phyloP scores from a whole-genome alignment of 208 protist species.

The Trypanosoma grayi region DNA sequence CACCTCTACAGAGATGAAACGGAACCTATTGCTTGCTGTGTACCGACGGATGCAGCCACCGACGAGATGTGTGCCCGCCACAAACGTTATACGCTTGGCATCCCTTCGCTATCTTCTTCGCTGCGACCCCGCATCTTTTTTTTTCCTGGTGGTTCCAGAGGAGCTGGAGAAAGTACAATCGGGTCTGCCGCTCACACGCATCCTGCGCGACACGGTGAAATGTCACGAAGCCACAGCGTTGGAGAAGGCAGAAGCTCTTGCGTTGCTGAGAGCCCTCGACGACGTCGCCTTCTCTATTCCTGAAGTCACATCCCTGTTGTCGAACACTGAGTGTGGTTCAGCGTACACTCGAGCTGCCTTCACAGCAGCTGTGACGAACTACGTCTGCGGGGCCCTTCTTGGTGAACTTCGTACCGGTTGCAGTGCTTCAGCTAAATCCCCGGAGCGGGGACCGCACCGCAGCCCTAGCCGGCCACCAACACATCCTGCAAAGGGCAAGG shows the following conservation, averaged over 20 bases:
- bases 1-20: constrained; percentile 15
- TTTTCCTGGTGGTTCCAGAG: constrained; percentile 18
- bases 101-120: constrained; percentile 22
- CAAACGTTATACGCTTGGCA: constrained; percentile 16
- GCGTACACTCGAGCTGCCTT: neutral
- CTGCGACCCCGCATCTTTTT: constrained; percentile 24
- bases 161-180: neutral
- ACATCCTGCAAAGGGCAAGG: neutral
- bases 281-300: constrained; percentile 8
- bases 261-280: constrained; percentile 6
- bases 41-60: neutral
- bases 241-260: constrained; percentile 23
- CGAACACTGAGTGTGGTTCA: neutral
- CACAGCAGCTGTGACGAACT: constrained; percentile 15
- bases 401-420: neutral
- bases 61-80: neutral
- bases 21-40: constrained; percentile 7
- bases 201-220: constrained; percentile 15
- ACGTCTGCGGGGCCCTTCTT: constrained; percentile 9
- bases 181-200: neutral
- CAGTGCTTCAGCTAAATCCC: neutral
- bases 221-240: constrained; percentile 3
- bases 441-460: neutral
- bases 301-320: neutral
- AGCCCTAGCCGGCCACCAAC: neutral